Conservation (phyloP, 371 early-diverging fungal species). For the Zopfochytrium polystomum region DNA sequence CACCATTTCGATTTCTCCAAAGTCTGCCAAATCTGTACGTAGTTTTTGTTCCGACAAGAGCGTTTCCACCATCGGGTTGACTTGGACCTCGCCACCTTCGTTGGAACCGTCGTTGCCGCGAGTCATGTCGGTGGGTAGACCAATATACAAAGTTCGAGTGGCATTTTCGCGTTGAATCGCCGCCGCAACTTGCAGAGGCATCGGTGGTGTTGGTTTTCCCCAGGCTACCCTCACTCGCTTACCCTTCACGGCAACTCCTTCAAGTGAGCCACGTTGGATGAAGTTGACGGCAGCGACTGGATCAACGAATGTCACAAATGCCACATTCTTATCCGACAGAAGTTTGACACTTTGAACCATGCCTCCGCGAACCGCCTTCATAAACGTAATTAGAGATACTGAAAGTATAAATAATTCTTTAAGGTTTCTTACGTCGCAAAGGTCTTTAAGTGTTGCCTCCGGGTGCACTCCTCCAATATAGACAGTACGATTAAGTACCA, state of each 20-base stretch:
- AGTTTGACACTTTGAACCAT: constrained; percentile 71
- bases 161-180: too few relatives aligned
- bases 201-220: constrained; percentile 66
- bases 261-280: constrained; percentile 50
- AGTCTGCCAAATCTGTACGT: constrained; percentile 40
- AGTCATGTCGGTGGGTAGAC: too few relatives aligned
- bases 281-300: constrained; percentile 62
- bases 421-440: constrained; percentile 72
- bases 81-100: too few relatives aligned
- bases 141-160: too few relatives aligned
- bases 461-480: constrained; percentile 75
- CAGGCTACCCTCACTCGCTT: constrained; percentile 74
- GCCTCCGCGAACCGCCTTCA: constrained; percentile 75
- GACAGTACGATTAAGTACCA: constrained; percentile 73
- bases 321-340: constrained; percentile 71
- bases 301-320: constrained; percentile 81
- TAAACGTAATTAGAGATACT: background rate
- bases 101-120: too few relatives aligned
- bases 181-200: too few relatives aligned
- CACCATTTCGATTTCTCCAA: constrained; percentile 51
- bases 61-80: constrained; percentile 31
- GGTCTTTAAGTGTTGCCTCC: constrained; percentile 70
- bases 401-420: background rate
- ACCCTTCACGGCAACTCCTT: constrained; percentile 63
- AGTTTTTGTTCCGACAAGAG: constrained; percentile 43